A percentile compares a stretch with the other conserved stretches of the same genome.
phyloP scores from a whole-genome alignment of 2,329 filamentous ascomycete species.

The Aspergillus amoenus region DNA sequence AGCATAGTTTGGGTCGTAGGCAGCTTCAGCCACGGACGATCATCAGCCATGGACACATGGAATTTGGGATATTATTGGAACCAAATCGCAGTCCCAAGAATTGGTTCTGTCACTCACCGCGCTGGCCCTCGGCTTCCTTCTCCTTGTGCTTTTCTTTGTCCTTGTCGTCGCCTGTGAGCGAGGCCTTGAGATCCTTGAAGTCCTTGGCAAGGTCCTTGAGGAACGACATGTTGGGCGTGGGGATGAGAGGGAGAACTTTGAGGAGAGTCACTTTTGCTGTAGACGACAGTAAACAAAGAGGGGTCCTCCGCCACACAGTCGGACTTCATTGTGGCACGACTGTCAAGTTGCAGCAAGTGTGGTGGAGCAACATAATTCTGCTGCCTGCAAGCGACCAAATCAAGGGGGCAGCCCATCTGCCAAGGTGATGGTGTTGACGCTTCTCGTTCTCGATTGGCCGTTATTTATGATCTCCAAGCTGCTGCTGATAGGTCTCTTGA shows the following conservation, averaged over 20 bases:
- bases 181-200: conserved; percentile 9
- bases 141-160: not conserved
- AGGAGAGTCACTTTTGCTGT: not conserved
- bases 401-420: not conserved
- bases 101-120: not conserved
- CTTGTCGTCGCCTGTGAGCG: not conserved
- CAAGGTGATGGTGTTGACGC: not conserved
- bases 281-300: not conserved
- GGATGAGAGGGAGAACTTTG: not conserved
- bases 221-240: not conserved
- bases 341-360: not conserved
- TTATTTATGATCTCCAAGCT: too few relatives aligned
- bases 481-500: too few relatives aligned
- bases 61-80: too few relatives aligned
- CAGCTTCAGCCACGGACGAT: not conserved
- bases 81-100: too few relatives aligned
- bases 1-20: not conserved
- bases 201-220: conserved; percentile 4
- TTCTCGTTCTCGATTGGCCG: not conserved
- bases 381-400: conserved; percentile 1
- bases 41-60: not conserved
- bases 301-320: not conserved
- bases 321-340: not conserved
- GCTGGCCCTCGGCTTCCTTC: not conserved
- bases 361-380: not conserved